These are phyloP conservation scores for Populus hybrid DNA, from an alignment of 441 rosid species.

Conservation along the genomic window DNA sequence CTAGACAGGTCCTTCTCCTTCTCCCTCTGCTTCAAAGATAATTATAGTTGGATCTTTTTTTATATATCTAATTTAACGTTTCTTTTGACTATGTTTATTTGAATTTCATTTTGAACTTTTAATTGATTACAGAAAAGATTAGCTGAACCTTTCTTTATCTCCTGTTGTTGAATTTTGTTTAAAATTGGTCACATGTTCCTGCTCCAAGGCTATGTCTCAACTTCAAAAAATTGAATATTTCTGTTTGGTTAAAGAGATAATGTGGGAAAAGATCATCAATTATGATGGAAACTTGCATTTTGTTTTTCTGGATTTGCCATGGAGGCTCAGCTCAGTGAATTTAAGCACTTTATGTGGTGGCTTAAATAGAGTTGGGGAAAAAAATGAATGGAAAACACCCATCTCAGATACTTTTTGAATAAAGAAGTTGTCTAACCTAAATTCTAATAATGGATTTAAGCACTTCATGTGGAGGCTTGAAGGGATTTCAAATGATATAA, in stretches of 20 bases:
- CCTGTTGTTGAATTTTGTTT: neutral
- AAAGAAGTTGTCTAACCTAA: neutral
- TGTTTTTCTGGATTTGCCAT: neutral
- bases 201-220: too few species aligned
- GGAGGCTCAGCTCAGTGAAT: neutral
- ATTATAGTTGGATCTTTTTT: neutral
- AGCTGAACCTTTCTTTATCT: neutral
- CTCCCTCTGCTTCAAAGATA: neutral
- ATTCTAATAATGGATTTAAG: neutral
- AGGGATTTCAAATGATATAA: neutral
- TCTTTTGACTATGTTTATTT: slow-evolving; percentile 16
- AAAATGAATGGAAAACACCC: neutral
- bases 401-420: neutral
- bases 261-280: too few species aligned
- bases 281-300: neutral
- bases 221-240: neutral
- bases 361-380: neutral
- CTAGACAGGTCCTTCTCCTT: slow-evolving; percentile 3
- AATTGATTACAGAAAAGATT: neutral
- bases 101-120: neutral
- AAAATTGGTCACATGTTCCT: neutral
- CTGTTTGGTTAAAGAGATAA: neutral
- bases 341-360: neutral
- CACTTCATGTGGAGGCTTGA: neutral
- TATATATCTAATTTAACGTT: too few species aligned